phyloP scores from a whole-genome alignment of 495 filamentous ascomycete species.

The Penicillium pulvis region DNA sequence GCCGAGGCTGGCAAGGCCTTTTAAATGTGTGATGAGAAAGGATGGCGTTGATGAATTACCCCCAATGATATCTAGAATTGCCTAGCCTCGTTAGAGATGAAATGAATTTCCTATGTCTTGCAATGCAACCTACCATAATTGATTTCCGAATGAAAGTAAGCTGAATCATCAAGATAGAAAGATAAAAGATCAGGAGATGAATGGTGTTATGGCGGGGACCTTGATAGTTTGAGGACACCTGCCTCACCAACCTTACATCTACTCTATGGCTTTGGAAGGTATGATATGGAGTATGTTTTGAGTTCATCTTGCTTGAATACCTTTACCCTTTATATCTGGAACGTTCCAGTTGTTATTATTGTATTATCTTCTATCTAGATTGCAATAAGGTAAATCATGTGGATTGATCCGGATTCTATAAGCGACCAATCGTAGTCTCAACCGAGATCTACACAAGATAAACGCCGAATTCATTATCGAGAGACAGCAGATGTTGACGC shows the following conservation, averaged over 20 bases:
- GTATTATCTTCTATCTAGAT: background rate
- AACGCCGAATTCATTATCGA: background rate
- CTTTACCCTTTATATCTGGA: background rate
- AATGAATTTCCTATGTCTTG: conserved; percentile 6
- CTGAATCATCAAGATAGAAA: too few relatives aligned
- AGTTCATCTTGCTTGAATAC: too few relatives aligned
- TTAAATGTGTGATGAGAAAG: conserved; percentile 17
- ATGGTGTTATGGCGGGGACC: too few relatives aligned
- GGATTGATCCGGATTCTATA: background rate
- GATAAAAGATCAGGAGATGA: too few relatives aligned
- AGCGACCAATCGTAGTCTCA: background rate
- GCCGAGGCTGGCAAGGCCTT: conserved; percentile 41
- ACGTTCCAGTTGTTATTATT: background rate
- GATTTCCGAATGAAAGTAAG: too few relatives aligned
- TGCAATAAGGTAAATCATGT: background rate
- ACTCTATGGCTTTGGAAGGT: too few relatives aligned
- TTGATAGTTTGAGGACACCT: too few relatives aligned
- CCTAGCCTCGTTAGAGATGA: conserved; percentile 2
- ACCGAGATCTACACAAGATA: background rate
- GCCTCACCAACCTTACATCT: too few relatives aligned
- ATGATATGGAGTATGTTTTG: too few relatives aligned
- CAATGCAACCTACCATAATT: background rate
- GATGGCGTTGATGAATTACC: conserved; percentile 2
- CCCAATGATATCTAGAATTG: conserved; percentile 7
- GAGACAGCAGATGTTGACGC: background rate